Evolutionary conservation across 805 yeast genomes (phyloP).

Genomic region (Saturnispora dispora): DNA sequence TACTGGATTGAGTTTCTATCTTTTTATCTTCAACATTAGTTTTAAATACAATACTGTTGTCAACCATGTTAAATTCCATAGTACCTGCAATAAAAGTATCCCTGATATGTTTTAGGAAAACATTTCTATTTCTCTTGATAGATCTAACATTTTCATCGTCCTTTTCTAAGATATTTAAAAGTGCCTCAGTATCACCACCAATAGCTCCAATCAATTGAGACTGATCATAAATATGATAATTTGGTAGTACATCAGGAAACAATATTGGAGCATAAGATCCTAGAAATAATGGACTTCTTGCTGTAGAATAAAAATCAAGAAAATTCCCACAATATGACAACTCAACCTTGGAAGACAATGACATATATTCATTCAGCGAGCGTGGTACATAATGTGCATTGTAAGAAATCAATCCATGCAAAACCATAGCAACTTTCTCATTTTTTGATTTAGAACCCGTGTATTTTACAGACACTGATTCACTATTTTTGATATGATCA

Average conservation of each 20-base stretch:
- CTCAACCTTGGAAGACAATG: conserved; percentile 53
- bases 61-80: conserved; percentile 41
- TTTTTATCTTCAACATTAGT: conserved; percentile 20
- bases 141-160: conserved; percentile 3
- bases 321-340: conserved; percentile 45
- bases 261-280: conserved; percentile 60
- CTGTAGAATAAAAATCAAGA: conserved; percentile 32
- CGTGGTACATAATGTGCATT: conserved; percentile 35
- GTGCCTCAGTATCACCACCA: conserved; percentile 28
- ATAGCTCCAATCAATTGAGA: conserved; percentile 46
- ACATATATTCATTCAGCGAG: conserved; percentile 49
- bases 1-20: conserved; percentile 13
- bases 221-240: conserved; percentile 49
- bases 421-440: background rate
- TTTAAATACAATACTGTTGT: conserved; percentile 51
- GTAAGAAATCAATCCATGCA: conserved; percentile 35
- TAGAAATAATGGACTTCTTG: conserved; percentile 46
- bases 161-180: background rate
- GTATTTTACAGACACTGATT: conserved; percentile 16
- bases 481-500: conserved; percentile 17
- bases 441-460: conserved; percentile 9
- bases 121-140: conserved; percentile 29
- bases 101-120: conserved; percentile 44
- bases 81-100: conserved; percentile 58
- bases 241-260: conserved; percentile 49